Evolutionary conservation across 2,329 filamentous ascomycete genomes (phyloP).

Genomic region (Zalaria sp.): DNA sequence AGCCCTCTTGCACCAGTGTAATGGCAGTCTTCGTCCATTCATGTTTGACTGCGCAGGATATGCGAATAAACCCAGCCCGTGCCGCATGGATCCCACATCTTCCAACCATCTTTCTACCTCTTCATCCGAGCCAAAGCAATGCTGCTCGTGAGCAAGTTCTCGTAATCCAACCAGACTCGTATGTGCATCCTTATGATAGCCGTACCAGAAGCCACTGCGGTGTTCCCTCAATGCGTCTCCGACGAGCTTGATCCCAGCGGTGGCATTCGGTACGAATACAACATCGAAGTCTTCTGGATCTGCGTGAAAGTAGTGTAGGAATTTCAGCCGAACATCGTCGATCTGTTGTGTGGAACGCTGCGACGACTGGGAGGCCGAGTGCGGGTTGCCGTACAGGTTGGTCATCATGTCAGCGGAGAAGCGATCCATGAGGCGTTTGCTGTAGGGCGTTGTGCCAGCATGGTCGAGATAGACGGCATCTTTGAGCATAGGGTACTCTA

Average conservation of each 20-base stretch:
- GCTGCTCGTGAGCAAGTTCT: constrained; percentile 49
- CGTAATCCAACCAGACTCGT: constrained; percentile 76
- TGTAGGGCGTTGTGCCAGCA: constrained; percentile 59
- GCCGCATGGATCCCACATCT: constrained; percentile 12
- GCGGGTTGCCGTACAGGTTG: constrained; percentile 79
- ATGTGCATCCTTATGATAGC: constrained; percentile 72
- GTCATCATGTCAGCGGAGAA: constrained; percentile 67
- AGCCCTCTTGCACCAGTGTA: constrained; percentile 46
- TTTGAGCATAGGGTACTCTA: constrained; percentile 30
- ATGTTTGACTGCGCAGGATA: constrained; percentile 91
- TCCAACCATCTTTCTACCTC: constrained; percentile 52
- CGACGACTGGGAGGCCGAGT: constrained; percentile 71
- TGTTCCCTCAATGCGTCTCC: constrained; percentile 59
- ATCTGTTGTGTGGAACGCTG: constrained; percentile 54
- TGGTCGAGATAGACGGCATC: constrained; percentile 63
- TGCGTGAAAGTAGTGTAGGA: constrained; percentile 66
- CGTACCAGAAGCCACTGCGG: constrained; percentile 59
- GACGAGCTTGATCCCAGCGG: constrained; percentile 78
- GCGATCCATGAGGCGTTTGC: constrained; percentile 50
- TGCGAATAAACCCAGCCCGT: constrained; percentile 45
- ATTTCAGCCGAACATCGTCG: constrained; percentile 60
- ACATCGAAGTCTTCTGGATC: constrained; percentile 73
- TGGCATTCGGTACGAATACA: constrained; percentile 86
- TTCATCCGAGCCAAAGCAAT: constrained; percentile 50
- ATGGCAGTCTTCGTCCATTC: constrained; percentile 63